Conservation (phyloP, 768 basidiomycete species). For the Leucocoprinus sp. region DNA sequence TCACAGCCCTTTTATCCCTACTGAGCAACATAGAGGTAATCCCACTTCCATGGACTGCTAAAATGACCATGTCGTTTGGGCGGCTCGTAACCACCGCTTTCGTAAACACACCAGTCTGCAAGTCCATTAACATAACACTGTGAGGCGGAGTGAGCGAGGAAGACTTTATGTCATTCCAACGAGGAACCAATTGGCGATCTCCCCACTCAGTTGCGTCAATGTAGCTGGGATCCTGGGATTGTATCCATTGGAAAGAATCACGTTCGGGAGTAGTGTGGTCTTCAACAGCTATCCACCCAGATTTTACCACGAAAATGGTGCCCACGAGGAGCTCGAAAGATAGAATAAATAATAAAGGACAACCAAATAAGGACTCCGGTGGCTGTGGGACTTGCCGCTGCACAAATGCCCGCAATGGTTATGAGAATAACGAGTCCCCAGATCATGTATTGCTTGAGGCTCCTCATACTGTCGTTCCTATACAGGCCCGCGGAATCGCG, state of each 20-base stretch:
- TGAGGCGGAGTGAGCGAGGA: not conserved
- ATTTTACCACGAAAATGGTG: constrained; percentile 10
- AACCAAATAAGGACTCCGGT: not conserved
- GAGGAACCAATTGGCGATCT: constrained; percentile 7
- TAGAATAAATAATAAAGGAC: not conserved
- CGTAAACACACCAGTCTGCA: constrained; percentile 5
- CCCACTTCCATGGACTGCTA: constrained; percentile 16
- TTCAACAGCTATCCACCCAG: constrained; percentile 11
- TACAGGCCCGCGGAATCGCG: constrained; percentile 5
- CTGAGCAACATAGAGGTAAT: constrained; percentile 18
- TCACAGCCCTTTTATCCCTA: constrained; percentile 8
- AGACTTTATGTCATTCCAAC: not conserved
- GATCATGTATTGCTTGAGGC: not conserved
- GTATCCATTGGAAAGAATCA: constrained; percentile 1
- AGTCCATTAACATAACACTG: constrained; percentile 6
- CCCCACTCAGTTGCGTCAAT: constrained; percentile 11
- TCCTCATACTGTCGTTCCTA: not conserved
- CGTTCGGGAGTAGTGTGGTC: constrained; percentile 5
- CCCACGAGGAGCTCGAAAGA: constrained; percentile 3
- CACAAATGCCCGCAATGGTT: not conserved
- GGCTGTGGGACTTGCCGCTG: not conserved
- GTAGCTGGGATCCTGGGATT: constrained; percentile 11
- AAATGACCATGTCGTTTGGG: constrained; percentile 11
- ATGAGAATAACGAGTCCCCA: not conserved
- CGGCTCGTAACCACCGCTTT: constrained; percentile 3